Evolutionary conservation across 129 eudicot species (phyloP), one percentile per base, ranked within the genome.

Genomic region (Lactuca saligna): DNA sequence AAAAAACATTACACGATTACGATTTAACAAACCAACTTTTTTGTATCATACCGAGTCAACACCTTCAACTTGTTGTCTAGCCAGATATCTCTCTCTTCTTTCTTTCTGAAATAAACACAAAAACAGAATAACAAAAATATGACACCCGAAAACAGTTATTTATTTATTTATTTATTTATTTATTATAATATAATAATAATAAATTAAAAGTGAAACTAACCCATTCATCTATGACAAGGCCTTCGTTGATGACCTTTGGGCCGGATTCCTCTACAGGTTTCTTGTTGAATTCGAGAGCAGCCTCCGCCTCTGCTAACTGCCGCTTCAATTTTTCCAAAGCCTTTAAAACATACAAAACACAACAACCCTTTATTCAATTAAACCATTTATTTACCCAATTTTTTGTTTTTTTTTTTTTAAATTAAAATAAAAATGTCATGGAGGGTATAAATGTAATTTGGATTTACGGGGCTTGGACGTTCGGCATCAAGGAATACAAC

Each of bases 41-140:
- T 61, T 61, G 35, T 61, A 35, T 81, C 73, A 87, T 32, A 86
- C 78, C 7, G 91, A 85, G 53, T 85, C 95, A 7, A 75, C 79
- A 50, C 83, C 88, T 79, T 88, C 91, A 13, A 78, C 91, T 77
- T 88, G 91, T 76, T 88, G 96, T 29, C 96, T 79, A 6, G 91
- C 91, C 50, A 88, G 75, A 63, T 85, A 88, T 81, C 96, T 82
- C 39, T 88, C 96, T 78, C 96, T 80, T 85, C 96, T 70, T 76
- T 88, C 96, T 81, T 88, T 88, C 96, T 88, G 51, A 11, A 46
- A 53, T 9, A 1, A 25, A 10, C 31, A 69, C 32, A 69, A 4
- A 4, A 15, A 34, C 3, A n/a, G 11, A 34, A 55, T 14, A 8
- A 15, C 31, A 46, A 67, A 34, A 16, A 1, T 34, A 69, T 5